A percentile compares a stretch with the other conserved stretches of the same genome.
Conservation (phyloP, 169 alveolate species). For the Cryptosporidium sp. region DNA sequence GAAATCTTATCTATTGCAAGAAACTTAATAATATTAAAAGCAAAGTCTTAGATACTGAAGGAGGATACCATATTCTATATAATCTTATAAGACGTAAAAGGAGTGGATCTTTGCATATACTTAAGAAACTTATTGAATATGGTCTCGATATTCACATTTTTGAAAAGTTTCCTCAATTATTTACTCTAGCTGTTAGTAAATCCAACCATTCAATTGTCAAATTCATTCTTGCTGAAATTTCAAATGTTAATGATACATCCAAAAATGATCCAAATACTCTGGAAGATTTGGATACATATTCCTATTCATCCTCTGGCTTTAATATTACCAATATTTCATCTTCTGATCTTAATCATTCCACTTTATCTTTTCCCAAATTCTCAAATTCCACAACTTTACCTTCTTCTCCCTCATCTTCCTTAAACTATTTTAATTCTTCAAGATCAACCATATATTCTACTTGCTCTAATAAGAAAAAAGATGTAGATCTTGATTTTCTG, state of each 20-base stretch:
- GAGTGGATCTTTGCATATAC: conserved; percentile 35
- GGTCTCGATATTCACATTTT: conserved; percentile 50
- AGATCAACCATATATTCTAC: background rate
- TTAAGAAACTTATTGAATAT: conserved; percentile 26
- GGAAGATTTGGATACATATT: background rate
- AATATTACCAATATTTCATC: background rate
- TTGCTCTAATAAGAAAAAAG: background rate
- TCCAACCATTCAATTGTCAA: conserved; percentile 43
- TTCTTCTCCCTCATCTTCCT: background rate
- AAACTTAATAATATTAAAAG: conserved; percentile 21
- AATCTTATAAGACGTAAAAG: conserved; percentile 31
- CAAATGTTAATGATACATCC: background rate
- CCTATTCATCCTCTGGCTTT: background rate
- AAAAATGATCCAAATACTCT: background rate
- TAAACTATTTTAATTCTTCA: background rate
- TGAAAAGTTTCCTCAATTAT: conserved; percentile 46
- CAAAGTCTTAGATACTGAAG: conserved; percentile 24
- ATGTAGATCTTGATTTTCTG: background rate
- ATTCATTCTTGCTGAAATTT: conserved; percentile 18
- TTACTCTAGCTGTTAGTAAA: conserved; percentile 49
- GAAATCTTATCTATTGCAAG: background rate
- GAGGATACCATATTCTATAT: conserved; percentile 12
- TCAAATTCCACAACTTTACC: background rate
- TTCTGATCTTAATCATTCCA: too few species aligned
- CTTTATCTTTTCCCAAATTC: background rate